Evolutionary conservation across 2,329 filamentous ascomycete species (phyloP).

Genomic region (Microdochium paspali): DNA sequence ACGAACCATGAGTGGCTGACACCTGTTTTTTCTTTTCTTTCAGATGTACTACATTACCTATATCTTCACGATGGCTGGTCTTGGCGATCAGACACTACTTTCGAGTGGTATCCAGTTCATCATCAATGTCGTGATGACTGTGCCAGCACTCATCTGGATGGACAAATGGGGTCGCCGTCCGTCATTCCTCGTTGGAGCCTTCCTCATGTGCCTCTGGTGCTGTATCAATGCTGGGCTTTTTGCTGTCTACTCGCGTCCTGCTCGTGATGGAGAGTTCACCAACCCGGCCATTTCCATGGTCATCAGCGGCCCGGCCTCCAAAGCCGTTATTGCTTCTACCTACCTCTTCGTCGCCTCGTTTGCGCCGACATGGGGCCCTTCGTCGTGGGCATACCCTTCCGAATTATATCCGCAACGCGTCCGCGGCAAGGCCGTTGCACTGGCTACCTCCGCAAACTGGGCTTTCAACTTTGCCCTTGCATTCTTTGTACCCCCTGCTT

Average conservation of each 20-base stretch:
- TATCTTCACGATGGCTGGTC: constrained; percentile 63
- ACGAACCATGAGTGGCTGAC: neutral
- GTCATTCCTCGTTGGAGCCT: constrained; percentile 55
- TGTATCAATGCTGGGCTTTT: constrained; percentile 36
- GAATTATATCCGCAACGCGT: constrained; percentile 36
- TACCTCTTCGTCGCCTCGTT: constrained; percentile 52
- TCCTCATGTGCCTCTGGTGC: constrained; percentile 49
- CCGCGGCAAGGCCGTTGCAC: constrained; percentile 42
- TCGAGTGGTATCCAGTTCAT: constrained; percentile 65
- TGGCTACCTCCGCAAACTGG: constrained; percentile 42
- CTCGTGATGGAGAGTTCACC: constrained; percentile 22
- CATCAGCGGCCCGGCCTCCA: constrained; percentile 38
- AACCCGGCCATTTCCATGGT: constrained; percentile 33
- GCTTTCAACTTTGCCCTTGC: constrained; percentile 39
- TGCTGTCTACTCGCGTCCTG: constrained; percentile 27
- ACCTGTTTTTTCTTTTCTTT: neutral
- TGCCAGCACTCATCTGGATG: constrained; percentile 66
- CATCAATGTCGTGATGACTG: constrained; percentile 72
- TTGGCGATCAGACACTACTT: constrained; percentile 50
- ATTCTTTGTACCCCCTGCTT: constrained; percentile 35
- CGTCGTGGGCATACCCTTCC: constrained; percentile 34
- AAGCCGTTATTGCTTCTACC: constrained; percentile 54
- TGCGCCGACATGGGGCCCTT: constrained; percentile 33
- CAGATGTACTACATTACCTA: constrained; percentile 60
- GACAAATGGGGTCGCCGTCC: constrained; percentile 67